Evolutionary conservation across 441 rosid genomes (phyloP).

Genomic region (Rhodomyrtus psidioides): DNA sequence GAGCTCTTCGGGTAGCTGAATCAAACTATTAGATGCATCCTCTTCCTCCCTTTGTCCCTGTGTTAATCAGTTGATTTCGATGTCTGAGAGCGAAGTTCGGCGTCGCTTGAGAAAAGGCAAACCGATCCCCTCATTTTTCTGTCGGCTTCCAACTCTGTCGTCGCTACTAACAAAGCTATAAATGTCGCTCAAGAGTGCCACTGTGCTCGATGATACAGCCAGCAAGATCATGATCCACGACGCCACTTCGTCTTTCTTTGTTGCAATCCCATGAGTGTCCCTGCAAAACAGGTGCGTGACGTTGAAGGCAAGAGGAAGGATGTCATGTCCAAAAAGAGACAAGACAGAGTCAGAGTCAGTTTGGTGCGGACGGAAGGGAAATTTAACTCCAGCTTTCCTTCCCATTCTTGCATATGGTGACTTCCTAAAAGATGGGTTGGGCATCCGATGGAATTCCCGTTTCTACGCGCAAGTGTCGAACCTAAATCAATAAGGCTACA

Average conservation of each 20-base stretch:
- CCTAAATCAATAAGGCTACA: no score
- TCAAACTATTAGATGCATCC: background rate
- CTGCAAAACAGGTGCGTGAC: slow-evolving; percentile 11
- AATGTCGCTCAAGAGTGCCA: slow-evolving; percentile 48
- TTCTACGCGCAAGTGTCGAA: background rate
- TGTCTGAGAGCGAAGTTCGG: background rate
- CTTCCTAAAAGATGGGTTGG: background rate
- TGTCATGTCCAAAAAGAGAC: background rate
- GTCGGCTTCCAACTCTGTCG: background rate
- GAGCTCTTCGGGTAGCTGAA: background rate
- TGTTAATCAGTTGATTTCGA: background rate
- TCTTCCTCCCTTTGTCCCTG: background rate
- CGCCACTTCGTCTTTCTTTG: slow-evolving; percentile 35
- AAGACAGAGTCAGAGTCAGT: background rate
- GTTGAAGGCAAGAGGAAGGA: background rate
- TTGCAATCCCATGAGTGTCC: slow-evolving; percentile 46
- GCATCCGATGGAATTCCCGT: background rate
- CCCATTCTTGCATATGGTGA: background rate
- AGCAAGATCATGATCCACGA: slow-evolving; percentile 50
- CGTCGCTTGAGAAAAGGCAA: background rate
- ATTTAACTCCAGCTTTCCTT: background rate
- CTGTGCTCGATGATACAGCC: slow-evolving; percentile 43
- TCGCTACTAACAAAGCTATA: slow-evolving; percentile 23
- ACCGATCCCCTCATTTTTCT: background rate
- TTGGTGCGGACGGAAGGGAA: no score